Conservation (phyloP, 116 monocot genomes). For the Cymodocea nodosa region DNA sequence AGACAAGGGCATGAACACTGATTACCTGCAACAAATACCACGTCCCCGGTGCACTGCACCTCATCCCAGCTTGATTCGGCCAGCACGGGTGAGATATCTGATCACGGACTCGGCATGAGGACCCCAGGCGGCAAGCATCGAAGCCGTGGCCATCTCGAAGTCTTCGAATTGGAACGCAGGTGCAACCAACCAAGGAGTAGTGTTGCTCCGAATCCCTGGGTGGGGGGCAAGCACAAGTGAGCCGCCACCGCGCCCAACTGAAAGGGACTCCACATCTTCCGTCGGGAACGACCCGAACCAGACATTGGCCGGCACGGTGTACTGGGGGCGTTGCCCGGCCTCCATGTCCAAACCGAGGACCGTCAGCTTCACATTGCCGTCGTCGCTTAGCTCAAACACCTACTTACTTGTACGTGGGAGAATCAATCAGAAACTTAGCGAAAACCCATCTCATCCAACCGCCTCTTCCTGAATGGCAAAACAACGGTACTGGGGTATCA, state of each 20-base stretch:
- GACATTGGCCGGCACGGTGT: constrained; percentile 62
- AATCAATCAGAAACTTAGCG: not conserved
- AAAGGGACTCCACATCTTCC: constrained; percentile 48
- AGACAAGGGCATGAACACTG: too few species aligned
- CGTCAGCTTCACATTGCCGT: constrained; percentile 48
- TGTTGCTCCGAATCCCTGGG: constrained; percentile 56
- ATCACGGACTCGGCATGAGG: constrained; percentile 65
- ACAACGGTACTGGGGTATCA: too few species aligned
- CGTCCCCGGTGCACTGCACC: not conserved
- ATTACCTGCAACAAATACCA: too few species aligned
- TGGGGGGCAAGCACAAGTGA: constrained; percentile 36
- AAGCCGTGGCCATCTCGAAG: constrained; percentile 44
- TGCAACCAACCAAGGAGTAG: constrained; percentile 82
- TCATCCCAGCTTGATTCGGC: not conserved
- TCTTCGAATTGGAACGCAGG: constrained; percentile 94
- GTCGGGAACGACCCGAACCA: constrained; percentile 99
- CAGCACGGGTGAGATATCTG: constrained; percentile 15
- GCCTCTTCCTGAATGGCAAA: too few species aligned
- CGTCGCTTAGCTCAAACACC: constrained; percentile 73
- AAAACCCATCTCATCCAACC: not conserved
- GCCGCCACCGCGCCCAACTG: constrained; percentile 39
- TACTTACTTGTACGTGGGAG: constrained; percentile 8
- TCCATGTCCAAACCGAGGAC: constrained; percentile 59
- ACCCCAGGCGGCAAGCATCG: constrained; percentile 26
- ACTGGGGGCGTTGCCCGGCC: constrained; percentile 79